Conservation (phyloP, 2,329 filamentous ascomycete species). For the Colletotrichum incanum region DNA sequence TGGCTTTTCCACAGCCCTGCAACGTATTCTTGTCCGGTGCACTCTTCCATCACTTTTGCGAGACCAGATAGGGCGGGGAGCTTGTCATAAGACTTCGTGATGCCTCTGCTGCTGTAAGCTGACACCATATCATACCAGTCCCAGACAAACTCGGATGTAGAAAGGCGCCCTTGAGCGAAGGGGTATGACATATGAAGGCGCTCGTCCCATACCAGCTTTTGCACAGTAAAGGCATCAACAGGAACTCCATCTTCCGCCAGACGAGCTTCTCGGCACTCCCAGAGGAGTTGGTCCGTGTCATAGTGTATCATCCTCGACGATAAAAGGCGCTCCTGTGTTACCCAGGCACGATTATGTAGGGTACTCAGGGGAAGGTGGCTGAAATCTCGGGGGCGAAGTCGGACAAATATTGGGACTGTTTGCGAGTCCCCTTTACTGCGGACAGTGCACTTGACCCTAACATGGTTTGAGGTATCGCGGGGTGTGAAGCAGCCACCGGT, state of each 20-base stretch:
- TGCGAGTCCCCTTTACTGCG: too few species aligned
- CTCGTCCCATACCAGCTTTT: not conserved
- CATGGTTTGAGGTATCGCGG: not conserved
- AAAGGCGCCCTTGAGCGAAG: not conserved
- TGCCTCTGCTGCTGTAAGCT: constrained; percentile 3
- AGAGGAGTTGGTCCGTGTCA: constrained; percentile 41
- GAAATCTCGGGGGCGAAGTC: not conserved
- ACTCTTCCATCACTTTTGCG: constrained; percentile 6
- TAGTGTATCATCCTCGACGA: constrained; percentile 45
- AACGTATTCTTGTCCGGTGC: not conserved
- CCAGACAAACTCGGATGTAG: not conserved
- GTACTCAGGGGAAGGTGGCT: not conserved
- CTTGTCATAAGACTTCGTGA: not conserved
- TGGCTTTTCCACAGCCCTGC: not conserved
- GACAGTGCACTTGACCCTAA: not conserved
- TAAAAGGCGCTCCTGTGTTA: constrained; percentile 46
- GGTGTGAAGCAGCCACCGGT: constrained; percentile 6
- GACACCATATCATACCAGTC: constrained; percentile 19
- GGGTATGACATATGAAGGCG: constrained; percentile 6
- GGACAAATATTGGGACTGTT: not conserved
- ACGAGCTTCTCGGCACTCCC: constrained; percentile 41
- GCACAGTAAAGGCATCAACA: not conserved
- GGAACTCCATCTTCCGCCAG: constrained; percentile 2
- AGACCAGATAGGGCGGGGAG: constrained; percentile 15
- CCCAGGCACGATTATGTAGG: constrained; percentile 45